Base-by-base conservation (phyloP, 495 filamentous ascomycete genomes). In the Recurvomyces mirabilis region DNA sequence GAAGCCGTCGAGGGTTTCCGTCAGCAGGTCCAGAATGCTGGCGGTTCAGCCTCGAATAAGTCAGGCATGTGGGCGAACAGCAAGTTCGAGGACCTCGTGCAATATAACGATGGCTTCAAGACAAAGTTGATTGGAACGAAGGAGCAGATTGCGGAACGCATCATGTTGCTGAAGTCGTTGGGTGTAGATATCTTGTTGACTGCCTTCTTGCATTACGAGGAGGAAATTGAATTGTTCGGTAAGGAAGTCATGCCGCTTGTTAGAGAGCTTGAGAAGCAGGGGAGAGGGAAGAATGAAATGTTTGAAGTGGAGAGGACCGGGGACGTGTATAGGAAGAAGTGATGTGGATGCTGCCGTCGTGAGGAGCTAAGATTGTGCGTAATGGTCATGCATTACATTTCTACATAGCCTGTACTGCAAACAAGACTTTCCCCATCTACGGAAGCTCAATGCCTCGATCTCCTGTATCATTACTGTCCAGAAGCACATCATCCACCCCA, bases 91-190 rank as follows among this genome's bases (percentile, higher is more conserved):
- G 67, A 71, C 43, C 55, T 70, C 13, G 63, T 70, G 15, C 66
- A 70, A 51, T 71, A 70, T 46, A 71, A 70, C 44, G 66, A 70
- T 44, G 66, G 68, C 20, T 71, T 71, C 63, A 69, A 68, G 54
- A 69, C 66, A 13, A 68, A 68, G 51, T 51, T 70, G n/a, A 67
- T 69, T 26, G 66, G 68, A 4, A 72, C 66, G 23, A 62, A 63
- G 49, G 59, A 67, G 48, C 68, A 70, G 45, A 65, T 70, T 38
- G 67, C 62, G 12, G 68, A 70, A 46, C 53, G 68, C 2, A 69
- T 69, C 14, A 20, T 13, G 3, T 45, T 72, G 42, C 53, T 72
- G 44, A 69, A 70, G 59, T 64, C 59, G 34, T 49, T 69, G 18
- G 68, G 68, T 2, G 63, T 68, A 20, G 52, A 64, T 39, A 56